Percentiles rank a stretch among this genome's conserved stretches.
These are phyloP conservation scores for Cydonia oblonga DNA, from an alignment of 331 rosid species.

Conservation along the genomic window DNA sequence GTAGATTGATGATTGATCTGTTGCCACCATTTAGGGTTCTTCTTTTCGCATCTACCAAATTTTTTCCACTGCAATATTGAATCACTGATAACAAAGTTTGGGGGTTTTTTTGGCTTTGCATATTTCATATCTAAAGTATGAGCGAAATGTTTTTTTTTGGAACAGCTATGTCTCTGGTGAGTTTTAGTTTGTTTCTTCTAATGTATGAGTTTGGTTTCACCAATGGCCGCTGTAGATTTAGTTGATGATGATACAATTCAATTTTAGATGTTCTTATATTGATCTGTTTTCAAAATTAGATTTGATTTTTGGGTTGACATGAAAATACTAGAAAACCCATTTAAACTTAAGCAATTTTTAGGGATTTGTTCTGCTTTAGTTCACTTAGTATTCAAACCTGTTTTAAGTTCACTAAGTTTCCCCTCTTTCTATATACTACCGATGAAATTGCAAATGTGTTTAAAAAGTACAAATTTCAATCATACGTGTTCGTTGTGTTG, in stretches of 20 bases:
- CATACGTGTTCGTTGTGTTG: no score
- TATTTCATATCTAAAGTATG: conserved; percentile 36
- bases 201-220: no score
- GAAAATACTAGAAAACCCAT: no score
- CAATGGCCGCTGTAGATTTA: neutral
- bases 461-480: no score
- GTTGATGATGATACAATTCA: neutral
- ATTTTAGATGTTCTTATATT: neutral
- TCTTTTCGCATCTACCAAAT: neutral
- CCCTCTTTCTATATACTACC: neutral
- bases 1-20: no score
- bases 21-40: neutral
- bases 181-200: conserved; percentile 22
- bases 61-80: neutral
- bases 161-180: conserved; percentile 71
- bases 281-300: neutral
- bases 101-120: neutral
- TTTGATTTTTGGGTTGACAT: no score
- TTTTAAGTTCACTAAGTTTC: no score
- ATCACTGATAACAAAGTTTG: neutral
- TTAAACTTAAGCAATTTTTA: no score
- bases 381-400: no score
- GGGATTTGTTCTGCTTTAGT: no score
- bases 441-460: no score
- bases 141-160: conserved; percentile 25